A percentile compares a stretch with the other conserved stretches of the same genome.
These are phyloP conservation scores for Cystobasidium ongulense DNA, from an alignment of 768 basidiomycete species.

Conservation along the genomic window DNA sequence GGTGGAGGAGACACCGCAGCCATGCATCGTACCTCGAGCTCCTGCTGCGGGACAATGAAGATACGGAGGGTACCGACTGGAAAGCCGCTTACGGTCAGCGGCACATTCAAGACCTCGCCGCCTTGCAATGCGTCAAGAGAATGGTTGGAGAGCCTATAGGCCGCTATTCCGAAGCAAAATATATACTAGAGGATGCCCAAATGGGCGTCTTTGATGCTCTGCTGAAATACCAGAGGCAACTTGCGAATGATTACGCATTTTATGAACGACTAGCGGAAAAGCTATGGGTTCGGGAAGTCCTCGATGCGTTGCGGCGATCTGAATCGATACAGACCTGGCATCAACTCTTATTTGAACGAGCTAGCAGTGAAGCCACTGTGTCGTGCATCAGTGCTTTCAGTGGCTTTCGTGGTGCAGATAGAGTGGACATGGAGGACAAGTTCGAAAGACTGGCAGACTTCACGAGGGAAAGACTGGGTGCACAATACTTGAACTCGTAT, in stretches of 20 bases:
- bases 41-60: not conserved
- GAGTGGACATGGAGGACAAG: slow-evolving; percentile 25
- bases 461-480: not conserved
- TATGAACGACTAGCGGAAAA: slow-evolving; percentile 2
- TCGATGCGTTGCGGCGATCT: slow-evolving; percentile 1
- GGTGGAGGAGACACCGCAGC: slow-evolving; percentile 17
- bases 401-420: slow-evolving; percentile 16
- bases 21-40: not conserved
- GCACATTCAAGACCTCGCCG: slow-evolving; percentile 5
- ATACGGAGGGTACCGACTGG: not conserved
- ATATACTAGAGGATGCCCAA: slow-evolving; percentile 7
- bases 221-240: not conserved
- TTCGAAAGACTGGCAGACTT: not conserved
- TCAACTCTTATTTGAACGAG: not conserved
- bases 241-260: not conserved
- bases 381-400: slow-evolving; percentile 8
- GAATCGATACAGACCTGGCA: slow-evolving; percentile 15
- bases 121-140: not conserved
- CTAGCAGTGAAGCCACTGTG: not conserved
- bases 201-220: slow-evolving; percentile 23
- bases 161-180: not conserved
- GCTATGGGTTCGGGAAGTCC: slow-evolving; percentile 14
- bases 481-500: not conserved
- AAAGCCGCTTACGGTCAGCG: not conserved
- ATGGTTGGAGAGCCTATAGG: not conserved